These are phyloP conservation scores for Termitomyces sp. DNA, from an alignment of 768 basidiomycete genomes.

Conservation along the genomic window DNA sequence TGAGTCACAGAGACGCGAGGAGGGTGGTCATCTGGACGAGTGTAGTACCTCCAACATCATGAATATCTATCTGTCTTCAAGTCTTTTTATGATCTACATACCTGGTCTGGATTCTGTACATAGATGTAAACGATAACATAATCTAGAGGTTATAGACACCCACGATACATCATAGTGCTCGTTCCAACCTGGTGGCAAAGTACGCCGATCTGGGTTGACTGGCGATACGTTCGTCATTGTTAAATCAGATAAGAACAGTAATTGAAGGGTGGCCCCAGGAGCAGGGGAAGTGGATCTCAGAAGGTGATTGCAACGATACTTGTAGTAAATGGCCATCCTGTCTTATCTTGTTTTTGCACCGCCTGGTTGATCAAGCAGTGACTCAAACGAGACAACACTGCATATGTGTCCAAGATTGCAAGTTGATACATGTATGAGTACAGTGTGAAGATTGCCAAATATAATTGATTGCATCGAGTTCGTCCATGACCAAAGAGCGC, in stretches of 20 bases:
- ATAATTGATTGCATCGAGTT: not conserved
- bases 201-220: slow-evolving; percentile 14
- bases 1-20: slow-evolving; percentile 9
- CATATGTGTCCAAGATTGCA: too few relatives aligned
- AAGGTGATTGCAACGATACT: too few relatives aligned
- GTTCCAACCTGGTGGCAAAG: slow-evolving; percentile 15
- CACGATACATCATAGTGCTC: slow-evolving; percentile 16
- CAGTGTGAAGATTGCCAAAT: too few relatives aligned
- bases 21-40: slow-evolving; percentile 8
- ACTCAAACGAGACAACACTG: too few relatives aligned
- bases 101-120: slow-evolving; percentile 1
- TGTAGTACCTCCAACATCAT: slow-evolving; percentile 12
- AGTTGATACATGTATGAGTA: too few relatives aligned
- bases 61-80: not conserved
- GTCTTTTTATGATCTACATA: not conserved
- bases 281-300: too few relatives aligned
- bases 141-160: not conserved
- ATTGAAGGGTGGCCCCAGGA: too few relatives aligned
- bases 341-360: too few relatives aligned
- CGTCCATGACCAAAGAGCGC: not conserved
- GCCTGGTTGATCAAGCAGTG: too few relatives aligned
- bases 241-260: too few relatives aligned
- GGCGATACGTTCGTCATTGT: not conserved
- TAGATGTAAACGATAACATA: not conserved
- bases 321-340: too few relatives aligned